These are phyloP conservation scores for Acanthamoeba triangularis DNA, from an alignment of 208 protist species.

Conservation along the genomic window DNA sequence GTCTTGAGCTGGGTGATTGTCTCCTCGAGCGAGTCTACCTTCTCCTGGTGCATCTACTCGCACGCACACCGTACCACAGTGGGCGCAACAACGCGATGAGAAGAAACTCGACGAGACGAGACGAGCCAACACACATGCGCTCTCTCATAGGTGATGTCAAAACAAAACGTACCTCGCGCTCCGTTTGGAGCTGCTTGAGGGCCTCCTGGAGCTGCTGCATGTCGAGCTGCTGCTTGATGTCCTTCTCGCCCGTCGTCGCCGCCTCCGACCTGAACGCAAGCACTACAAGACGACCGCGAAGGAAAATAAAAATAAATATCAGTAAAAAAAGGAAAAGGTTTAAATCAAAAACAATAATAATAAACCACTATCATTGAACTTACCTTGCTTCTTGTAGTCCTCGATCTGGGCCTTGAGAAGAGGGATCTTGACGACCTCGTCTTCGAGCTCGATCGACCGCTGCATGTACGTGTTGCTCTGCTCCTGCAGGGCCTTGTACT, in stretches of 20 bases:
- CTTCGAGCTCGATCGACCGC: slow-evolving; percentile 28
- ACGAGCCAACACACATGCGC: too few species aligned
- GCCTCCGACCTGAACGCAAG: slow-evolving; percentile 38
- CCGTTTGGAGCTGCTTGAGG: background rate
- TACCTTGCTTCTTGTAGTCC: slow-evolving; percentile 63
- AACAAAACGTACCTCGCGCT: slow-evolving; percentile 17
- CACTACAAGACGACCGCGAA: background rate
- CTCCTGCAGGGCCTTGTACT: slow-evolving; percentile 73
- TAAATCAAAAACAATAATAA: background rate
- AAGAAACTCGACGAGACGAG: too few species aligned
- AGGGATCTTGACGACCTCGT: slow-evolving; percentile 53
- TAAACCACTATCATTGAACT: background rate
- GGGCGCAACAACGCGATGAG: too few species aligned
- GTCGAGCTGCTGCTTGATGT: slow-evolving; percentile 52
- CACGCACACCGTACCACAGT: too few species aligned
- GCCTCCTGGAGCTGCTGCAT: slow-evolving; percentile 18
- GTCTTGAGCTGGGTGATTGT: slow-evolving; percentile 3
- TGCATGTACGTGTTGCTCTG: slow-evolving; percentile 72
- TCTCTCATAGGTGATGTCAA: too few species aligned
- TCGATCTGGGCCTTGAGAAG: slow-evolving; percentile 51
- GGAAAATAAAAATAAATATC: background rate
- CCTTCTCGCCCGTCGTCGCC: slow-evolving; percentile 45
- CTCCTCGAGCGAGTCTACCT: slow-evolving; percentile 10
- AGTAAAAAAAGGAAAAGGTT: background rate
- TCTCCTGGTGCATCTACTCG: slow-evolving; percentile 1